Conservation (phyloP, 768 basidiomycete genomes). For the Exsudoporus frostii region DNA sequence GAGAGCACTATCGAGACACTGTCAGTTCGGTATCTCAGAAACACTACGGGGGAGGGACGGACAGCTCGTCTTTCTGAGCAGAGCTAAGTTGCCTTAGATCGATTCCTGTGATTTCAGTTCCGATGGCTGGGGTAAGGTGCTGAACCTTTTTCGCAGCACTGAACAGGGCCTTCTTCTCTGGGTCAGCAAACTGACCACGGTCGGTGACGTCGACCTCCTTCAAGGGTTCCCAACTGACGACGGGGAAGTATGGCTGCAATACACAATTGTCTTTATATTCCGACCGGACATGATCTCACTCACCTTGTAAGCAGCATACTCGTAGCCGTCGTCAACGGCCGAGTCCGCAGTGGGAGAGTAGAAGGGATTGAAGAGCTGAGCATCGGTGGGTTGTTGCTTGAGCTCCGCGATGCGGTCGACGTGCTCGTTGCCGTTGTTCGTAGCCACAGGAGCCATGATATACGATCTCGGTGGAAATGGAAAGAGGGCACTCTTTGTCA, state of each 20-base stretch:
- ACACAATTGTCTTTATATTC: neutral
- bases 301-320: constrained; percentile 60
- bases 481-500: neutral
- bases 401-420: constrained; percentile 18
- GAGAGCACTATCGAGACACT: constrained; percentile 47
- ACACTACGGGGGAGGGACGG: constrained; percentile 18
- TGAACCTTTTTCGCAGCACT: constrained; percentile 63
- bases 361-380: constrained; percentile 54
- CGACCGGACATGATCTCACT: neutral
- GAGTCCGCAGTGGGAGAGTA: constrained; percentile 60
- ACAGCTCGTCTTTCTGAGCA: constrained; percentile 79
- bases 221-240: constrained; percentile 63
- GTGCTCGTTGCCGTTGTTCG: constrained; percentile 27
- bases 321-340: constrained; percentile 49
- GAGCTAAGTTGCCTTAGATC: constrained; percentile 68
- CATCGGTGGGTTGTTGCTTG: constrained; percentile 24
- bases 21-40: constrained; percentile 5
- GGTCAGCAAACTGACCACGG: constrained; percentile 66
- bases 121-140: constrained; percentile 68
- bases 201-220: constrained; percentile 57
- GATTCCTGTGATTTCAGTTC: constrained; percentile 70
- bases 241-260: constrained; percentile 59
- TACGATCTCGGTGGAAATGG: neutral
- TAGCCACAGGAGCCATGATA: constrained; percentile 52
- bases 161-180: constrained; percentile 62